Base-by-base conservation (phyloP, 2,329 filamentous ascomycete species). In the Raffaelea ambrosiae region DNA sequence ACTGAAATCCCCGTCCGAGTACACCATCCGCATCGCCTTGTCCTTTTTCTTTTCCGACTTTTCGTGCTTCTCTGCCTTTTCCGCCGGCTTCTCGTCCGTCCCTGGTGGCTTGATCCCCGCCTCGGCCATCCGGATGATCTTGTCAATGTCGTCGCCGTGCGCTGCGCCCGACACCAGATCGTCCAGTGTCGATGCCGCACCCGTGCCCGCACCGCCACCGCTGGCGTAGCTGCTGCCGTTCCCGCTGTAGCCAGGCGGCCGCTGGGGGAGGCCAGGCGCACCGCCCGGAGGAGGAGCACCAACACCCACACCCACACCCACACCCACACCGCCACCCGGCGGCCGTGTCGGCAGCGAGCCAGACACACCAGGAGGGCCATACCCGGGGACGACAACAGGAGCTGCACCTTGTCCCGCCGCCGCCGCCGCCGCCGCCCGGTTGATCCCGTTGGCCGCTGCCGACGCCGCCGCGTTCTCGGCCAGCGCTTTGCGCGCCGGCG, bases 1-100 rank as follows among this genome's bases (percentile, higher is more conserved):
- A 59, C 86, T 93, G 59, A 82, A 70, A 50, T 85, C 83, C 45
- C 84, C 81, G 61, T 94, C 87, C 53, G 82, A 82, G 68, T 93
- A 95, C 26, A 95, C 73, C 77, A 95, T 83, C 62, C 79, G 77
- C 48, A 73, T 57, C n/a, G 57, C 55, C 58, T 66, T 65, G 43
- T 63, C 77, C 64, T 83, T 84, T 51, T 80, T 57, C 26, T 29
- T 64, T 40, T 61, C 76, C 22, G 22, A 5, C 64, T 82, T 84
- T 50, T 79, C 74, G 63, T 9, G 7, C 14, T 38, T 19, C 16
- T 38, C 16, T 9, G 84, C 84, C 73, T 84, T 84, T 66, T 47
- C 44, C 14, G 63, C 62, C 4, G 66, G 61, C 47, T 70, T 72
- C 31, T 68, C 66, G 19, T 65, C 61, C 3, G 64, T 59, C 16